A percentile compares a stretch with the other conserved stretches of the same genome.
These are phyloP conservation scores for Melanopsichium pennsylvanicum DNA, from an alignment of 1,284 basidiomycete species.

Conservation along the genomic window DNA sequence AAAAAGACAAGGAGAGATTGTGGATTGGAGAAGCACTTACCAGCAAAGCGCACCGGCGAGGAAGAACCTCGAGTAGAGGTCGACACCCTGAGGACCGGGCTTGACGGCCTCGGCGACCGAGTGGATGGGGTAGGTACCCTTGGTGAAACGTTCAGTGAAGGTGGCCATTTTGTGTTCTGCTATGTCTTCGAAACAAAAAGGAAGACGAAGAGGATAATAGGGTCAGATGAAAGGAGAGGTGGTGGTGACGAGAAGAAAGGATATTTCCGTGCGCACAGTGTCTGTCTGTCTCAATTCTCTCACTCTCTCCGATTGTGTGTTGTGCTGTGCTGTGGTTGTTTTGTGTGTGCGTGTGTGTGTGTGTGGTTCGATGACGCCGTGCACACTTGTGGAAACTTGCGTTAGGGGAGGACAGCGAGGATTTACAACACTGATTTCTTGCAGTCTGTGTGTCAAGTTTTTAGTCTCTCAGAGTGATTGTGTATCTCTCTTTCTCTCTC, in stretches of 20 bases:
- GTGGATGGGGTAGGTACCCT: conserved; percentile 58
- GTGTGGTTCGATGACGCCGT: not conserved
- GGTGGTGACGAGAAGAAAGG: conserved; percentile 8
- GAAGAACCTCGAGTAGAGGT: conserved; percentile 69
- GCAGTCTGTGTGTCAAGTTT: no score
- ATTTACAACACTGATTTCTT: no score
- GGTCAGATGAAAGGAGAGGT: not conserved
- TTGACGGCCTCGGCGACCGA: conserved; percentile 53
- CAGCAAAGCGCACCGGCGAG: conserved; percentile 88
- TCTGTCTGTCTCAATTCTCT: not conserved
- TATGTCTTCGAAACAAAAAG: not conserved
- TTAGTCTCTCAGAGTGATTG: no score
- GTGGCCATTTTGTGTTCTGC: conserved; percentile 45
- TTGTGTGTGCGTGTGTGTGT: no score
- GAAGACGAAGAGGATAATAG: not conserved
- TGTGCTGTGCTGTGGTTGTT: not conserved
- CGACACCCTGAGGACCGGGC: conserved; percentile 54
- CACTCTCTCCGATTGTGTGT: conserved; percentile 1
- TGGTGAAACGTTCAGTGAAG: conserved; percentile 51
- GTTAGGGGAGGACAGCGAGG: no score
- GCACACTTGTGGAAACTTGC: no score
- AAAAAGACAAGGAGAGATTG: no score
- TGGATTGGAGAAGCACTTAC: conserved; percentile 21
- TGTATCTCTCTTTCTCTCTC: no score
- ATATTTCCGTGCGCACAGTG: conserved; percentile 13